These are phyloP conservation scores for Maudiozyma saulgeensis DNA, from an alignment of 805 yeast species.

Conservation along the genomic window DNA sequence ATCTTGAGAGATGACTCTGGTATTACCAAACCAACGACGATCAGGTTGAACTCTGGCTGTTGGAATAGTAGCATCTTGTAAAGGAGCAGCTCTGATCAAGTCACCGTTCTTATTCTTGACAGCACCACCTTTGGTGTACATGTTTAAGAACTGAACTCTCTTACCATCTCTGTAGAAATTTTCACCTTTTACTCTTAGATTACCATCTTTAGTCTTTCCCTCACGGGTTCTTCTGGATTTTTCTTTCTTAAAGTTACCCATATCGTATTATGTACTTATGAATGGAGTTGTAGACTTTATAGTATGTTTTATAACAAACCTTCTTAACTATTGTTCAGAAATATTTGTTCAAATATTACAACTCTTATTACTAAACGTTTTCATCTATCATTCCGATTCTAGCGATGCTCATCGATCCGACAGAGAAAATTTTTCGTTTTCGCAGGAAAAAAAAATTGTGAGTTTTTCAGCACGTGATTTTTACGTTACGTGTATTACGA, in stretches of 20 bases:
- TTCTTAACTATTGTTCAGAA: neutral
- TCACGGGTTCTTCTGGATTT: constrained; percentile 78
- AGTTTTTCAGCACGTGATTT: neutral
- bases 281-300: neutral
- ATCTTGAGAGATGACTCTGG: constrained; percentile 95
- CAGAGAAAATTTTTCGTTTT: neutral
- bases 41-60: constrained; percentile 92
- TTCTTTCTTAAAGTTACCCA: constrained; percentile 95
- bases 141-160: constrained; percentile 77
- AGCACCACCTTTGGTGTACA: constrained; percentile 91
- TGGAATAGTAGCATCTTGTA: constrained; percentile 82
- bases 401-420: neutral
- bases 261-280: constrained; percentile 18
- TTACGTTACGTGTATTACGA: neutral
- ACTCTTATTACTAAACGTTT: no score
- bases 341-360: neutral
- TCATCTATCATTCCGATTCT: no score
- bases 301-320: no score
- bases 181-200: constrained; percentile 90
- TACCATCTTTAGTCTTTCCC: constrained; percentile 76
- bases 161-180: constrained; percentile 93
- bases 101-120: constrained; percentile 82
- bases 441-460: neutral
- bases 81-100: constrained; percentile 72
- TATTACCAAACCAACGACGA: constrained; percentile 95